Evolutionary conservation across 306 rosid genomes (phyloP), one percentile per base, ranked within the genome.

Genomic region (Psophocarpus tetragonolobus): DNA sequence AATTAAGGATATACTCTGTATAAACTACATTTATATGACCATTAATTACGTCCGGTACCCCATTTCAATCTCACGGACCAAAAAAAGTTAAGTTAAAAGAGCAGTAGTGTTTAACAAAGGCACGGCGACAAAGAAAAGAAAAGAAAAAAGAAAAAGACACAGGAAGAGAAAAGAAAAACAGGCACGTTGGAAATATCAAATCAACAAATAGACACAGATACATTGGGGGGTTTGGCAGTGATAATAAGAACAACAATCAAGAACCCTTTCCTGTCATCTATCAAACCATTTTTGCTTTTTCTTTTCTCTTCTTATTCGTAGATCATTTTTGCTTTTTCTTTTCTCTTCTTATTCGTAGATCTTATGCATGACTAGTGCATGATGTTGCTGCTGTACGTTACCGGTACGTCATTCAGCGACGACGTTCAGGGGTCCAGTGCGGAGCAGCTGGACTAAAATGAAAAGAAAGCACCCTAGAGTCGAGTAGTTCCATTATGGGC

Each of bases 361-460:
- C 60, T 51, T 18, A 42, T 77, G 83, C 81, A 83, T 56, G 76
- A 36, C 15, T 50, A 17, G 20, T 76, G 74, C 78, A 69, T 79
- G 77, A 69, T 79, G 77, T 39, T 41, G 69, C 3, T 33, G 45
- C 6, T 5, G 42, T n/a, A 51, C 65, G 17, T 27, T n/a, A 9
- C 21, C 51, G n/a, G n/a, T n/a, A n/a, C 14, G 2, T 82, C 71
- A 30, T 1, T 82, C 74, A 88, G 82, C 81, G 87, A 39, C 96
- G 91, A 26, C 92, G 88, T 54, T 88, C 94, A 0, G 98, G 90
- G 42, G 87, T 91, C 98, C 99, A 95, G 9, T 86, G 88, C 13
- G 99, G 99, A 78, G 66, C 33, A 24, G 89, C 78, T 1, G 92
- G 97, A 85, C 99, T 92, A 69, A 95, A 92, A 81, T 95, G 99